Conservation (phyloP, 805 yeast genomes). For the Sugiyamaella boreocaroliniensis region DNA sequence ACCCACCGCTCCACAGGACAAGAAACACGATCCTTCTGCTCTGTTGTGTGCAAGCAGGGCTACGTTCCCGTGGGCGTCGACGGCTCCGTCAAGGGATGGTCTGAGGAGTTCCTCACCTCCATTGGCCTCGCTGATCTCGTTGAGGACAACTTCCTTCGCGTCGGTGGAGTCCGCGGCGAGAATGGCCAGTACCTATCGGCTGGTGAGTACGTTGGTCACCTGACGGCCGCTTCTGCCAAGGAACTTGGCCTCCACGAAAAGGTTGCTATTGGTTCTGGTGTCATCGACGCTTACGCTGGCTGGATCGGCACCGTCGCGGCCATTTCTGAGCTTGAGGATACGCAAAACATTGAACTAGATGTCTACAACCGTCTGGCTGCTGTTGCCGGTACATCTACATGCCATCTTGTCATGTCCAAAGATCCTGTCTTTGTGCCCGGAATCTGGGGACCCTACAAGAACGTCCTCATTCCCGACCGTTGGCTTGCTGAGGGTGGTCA, state of each 20-base stretch:
- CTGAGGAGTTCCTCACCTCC: conserved; percentile 59
- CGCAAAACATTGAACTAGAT: conserved; percentile 7
- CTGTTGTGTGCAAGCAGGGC: conserved; percentile 94
- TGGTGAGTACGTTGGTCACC: conserved; percentile 80
- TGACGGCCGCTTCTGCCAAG: conserved; percentile 60
- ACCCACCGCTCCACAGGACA: conserved; percentile 86
- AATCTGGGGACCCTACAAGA: conserved; percentile 98
- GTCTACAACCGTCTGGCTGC: conserved; percentile 89
- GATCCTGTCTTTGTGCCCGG: conserved; percentile 89
- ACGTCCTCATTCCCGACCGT: conserved; percentile 78
- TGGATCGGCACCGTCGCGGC: conserved; percentile 99
- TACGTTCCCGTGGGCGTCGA: conserved; percentile 90
- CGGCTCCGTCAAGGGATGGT: conserved; percentile 84
- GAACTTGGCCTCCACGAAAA: conserved; percentile 75
- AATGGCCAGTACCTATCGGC: conserved; percentile 76
- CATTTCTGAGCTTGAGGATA: conserved; percentile 47
- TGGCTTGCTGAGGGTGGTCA: conserved; percentile 99
- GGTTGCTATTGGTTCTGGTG: conserved; percentile 89
- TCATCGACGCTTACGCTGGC: conserved; percentile 97
- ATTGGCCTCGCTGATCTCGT: conserved; percentile 72
- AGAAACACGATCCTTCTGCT: conserved; percentile 82
- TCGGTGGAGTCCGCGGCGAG: conserved; percentile 77
- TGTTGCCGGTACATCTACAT: conserved; percentile 97
- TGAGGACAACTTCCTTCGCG: conserved; percentile 64
- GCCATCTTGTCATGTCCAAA: conserved; percentile 82